Evolutionary conservation across 768 basidiomycete species (phyloP).

Genomic region (Suillus variegatus): DNA sequence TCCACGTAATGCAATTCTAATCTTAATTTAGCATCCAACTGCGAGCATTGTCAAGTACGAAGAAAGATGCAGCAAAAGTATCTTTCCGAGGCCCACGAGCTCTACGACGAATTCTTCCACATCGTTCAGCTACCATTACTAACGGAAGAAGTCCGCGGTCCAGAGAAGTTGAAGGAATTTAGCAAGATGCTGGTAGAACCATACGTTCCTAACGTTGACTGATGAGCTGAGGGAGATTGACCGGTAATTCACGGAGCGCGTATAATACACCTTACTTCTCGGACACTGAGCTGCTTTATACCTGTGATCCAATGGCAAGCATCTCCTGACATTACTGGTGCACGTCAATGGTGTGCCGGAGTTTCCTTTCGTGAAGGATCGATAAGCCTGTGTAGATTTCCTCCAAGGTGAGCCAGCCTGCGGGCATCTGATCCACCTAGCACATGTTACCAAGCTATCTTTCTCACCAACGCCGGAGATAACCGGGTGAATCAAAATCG

Average conservation of each 20-base stretch:
- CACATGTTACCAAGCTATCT: not conserved
- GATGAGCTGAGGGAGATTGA: not conserved
- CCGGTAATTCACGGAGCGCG: not conserved
- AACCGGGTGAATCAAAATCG: not conserved
- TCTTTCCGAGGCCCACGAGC: constrained; percentile 91
- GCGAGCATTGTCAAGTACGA: constrained; percentile 93
- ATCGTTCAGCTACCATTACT: constrained; percentile 91
- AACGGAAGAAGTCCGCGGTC: constrained; percentile 96
- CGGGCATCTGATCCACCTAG: not conserved
- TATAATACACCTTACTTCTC: constrained; percentile 1
- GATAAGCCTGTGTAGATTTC: not conserved
- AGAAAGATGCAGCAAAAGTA: constrained; percentile 99
- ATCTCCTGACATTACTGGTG: not conserved
- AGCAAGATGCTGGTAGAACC: constrained; percentile 89
- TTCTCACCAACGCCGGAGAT: not conserved
- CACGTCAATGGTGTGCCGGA: not conserved
- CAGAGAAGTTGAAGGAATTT: constrained; percentile 90
- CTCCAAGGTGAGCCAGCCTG: not conserved
- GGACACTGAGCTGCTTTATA: not conserved
- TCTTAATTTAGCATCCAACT: constrained; percentile 69
- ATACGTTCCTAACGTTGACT: constrained; percentile 52
- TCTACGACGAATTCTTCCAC: constrained; percentile 98
- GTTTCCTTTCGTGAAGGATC: not conserved
- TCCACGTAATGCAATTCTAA: not conserved
- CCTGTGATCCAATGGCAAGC: constrained; percentile 3